Conservation (phyloP, 345 rosid species). For the Brassica incana region DNA sequence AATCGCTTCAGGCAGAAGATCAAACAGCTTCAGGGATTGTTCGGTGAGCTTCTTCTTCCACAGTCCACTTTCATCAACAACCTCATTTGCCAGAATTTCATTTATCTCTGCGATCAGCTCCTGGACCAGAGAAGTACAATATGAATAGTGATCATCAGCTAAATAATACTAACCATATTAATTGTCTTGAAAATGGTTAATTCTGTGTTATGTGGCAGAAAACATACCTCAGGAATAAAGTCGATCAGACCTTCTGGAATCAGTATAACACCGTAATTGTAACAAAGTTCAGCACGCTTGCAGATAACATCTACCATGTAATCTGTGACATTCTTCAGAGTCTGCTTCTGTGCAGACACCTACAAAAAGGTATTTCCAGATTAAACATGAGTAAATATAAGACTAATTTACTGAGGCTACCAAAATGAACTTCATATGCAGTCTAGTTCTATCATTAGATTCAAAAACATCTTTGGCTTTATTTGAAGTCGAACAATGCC, state of each 20-base stretch:
- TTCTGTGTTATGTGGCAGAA: background rate
- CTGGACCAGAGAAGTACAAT: constrained; percentile 63
- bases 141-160: background rate
- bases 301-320: constrained; percentile 84
- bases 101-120: constrained; percentile 86
- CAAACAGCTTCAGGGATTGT: constrained; percentile 79
- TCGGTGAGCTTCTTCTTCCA: constrained; percentile 87
- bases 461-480: background rate
- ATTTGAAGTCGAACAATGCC: background rate
- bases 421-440: constrained; percentile 3
- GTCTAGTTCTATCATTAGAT: background rate
- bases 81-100: constrained; percentile 86
- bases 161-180: no score
- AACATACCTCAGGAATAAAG: constrained; percentile 89
- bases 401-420: background rate
- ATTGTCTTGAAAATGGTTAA: background rate
- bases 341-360: constrained; percentile 87
- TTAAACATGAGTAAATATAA: constrained; percentile 21
- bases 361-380: constrained; percentile 35
- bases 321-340: constrained; percentile 86
- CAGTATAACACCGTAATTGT: constrained; percentile 92
- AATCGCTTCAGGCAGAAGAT: constrained; percentile 81
- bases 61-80: constrained; percentile 71
- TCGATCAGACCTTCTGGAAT: constrained; percentile 99
- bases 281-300: constrained; percentile 73